A percentile compares a stretch with the other conserved stretches of the same genome.
Conservation (phyloP, 2,329 filamentous ascomycete species). For the Aspergillus candidus region DNA sequence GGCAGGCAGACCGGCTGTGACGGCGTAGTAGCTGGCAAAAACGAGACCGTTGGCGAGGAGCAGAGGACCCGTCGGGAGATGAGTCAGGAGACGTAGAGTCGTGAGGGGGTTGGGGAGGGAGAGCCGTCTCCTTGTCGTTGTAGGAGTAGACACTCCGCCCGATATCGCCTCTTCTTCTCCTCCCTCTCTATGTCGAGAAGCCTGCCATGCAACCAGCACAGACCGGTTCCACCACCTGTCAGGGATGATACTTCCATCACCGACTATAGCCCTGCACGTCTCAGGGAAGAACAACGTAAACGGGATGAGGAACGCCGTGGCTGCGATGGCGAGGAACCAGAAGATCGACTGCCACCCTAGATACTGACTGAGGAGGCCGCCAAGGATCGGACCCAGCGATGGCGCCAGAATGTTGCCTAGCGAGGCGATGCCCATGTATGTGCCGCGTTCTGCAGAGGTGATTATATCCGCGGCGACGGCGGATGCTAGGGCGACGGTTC, state of each 20-base stretch:
- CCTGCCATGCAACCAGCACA: slow-evolving; percentile 9
- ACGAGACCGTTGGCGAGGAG: slow-evolving; percentile 34
- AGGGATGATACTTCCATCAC: slow-evolving; percentile 24
- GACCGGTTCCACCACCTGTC: slow-evolving; percentile 26
- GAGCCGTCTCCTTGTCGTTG: not conserved
- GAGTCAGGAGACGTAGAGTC: slow-evolving; percentile 29
- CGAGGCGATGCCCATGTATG: slow-evolving; percentile 35
- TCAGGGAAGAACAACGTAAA: slow-evolving; percentile 30
- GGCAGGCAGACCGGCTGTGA: slow-evolving; percentile 35
- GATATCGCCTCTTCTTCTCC: too few species aligned
- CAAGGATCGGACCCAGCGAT: slow-evolving; percentile 47
- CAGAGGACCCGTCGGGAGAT: slow-evolving; percentile 33
- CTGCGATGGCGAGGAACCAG: slow-evolving; percentile 47
- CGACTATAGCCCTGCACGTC: slow-evolving; percentile 30
- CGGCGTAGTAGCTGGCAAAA: slow-evolving; percentile 39
- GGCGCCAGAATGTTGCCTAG: slow-evolving; percentile 37
- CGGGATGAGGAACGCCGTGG: slow-evolving; percentile 21
- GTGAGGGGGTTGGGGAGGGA: slow-evolving; percentile 35
- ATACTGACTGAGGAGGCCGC: slow-evolving; percentile 43
- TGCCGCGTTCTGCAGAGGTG: slow-evolving; percentile 36
- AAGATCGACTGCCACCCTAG: slow-evolving; percentile 50
- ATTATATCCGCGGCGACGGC: slow-evolving; percentile 39
- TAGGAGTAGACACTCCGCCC: too few species aligned
- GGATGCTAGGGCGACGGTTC: slow-evolving; percentile 36
- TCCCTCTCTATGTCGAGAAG: not conserved